Evolutionary conservation across 129 eudicot genomes (phyloP).

Genomic region (Smallanthus sonchifolius): DNA sequence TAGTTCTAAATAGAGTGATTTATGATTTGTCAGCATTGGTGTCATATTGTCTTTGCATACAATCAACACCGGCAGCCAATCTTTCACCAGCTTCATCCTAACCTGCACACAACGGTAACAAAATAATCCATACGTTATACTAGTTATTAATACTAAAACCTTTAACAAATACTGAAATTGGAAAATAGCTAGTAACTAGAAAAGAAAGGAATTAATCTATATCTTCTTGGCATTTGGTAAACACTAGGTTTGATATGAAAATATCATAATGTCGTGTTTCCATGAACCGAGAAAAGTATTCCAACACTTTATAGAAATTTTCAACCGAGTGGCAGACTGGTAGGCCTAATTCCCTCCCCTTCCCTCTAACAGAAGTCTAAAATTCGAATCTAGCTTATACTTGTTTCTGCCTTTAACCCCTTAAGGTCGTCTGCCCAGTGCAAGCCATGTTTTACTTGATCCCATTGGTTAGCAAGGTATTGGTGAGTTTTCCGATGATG

Average conservation of each 20-base stretch:
- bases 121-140: neutral
- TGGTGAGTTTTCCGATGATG: neutral
- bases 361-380: neutral
- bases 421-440: neutral
- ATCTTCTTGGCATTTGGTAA: neutral
- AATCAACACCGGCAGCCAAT: slow-evolving; percentile 89
- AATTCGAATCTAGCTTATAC: neutral
- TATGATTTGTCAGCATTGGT: slow-evolving; percentile 49
- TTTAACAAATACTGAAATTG: neutral
- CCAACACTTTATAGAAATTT: too few species aligned
- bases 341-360: too few species aligned
- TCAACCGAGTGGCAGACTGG: too few species aligned
- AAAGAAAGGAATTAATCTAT: too few species aligned
- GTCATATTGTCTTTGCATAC: slow-evolving; percentile 67
- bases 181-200: neutral
- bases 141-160: too few species aligned
- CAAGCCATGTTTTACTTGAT: neutral
- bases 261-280: neutral
- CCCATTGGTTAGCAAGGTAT: too few species aligned
- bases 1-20: slow-evolving; percentile 52
- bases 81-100: slow-evolving; percentile 72
- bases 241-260: too few species aligned
- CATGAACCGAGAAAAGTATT: too few species aligned
- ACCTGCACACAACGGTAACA: slow-evolving; percentile 41
- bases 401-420: neutral